Conservation (phyloP, 2,329 filamentous ascomycete genomes). For the Aureobasidium sp. region DNA sequence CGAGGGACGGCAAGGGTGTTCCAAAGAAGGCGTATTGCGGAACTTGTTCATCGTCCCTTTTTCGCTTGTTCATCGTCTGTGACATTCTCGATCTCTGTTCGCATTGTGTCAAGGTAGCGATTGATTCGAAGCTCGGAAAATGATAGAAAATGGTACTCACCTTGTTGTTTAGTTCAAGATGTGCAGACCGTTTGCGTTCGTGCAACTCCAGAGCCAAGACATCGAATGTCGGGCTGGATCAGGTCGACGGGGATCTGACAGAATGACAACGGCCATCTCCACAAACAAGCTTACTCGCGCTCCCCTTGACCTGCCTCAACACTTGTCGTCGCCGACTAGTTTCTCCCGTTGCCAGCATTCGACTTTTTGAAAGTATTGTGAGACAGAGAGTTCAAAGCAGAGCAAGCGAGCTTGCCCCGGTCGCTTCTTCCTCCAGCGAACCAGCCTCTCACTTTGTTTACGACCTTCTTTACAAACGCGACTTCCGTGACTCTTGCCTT, state of each 20-base stretch:
- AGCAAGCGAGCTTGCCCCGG: too few relatives aligned
- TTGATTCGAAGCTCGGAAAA: too few relatives aligned
- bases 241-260: too few relatives aligned
- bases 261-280: neutral
- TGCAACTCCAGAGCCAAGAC: too few relatives aligned
- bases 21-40: slow-evolving; percentile 74
- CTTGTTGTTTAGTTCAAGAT: too few relatives aligned
- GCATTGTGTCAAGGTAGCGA: slow-evolving; percentile 13
- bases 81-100: slow-evolving; percentile 47
- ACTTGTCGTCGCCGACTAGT: neutral
- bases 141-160: neutral
- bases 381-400: neutral
- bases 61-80: slow-evolving; percentile 54
- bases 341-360: neutral
- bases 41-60: slow-evolving; percentile 63
- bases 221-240: too few relatives aligned
- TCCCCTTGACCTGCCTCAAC: neutral
- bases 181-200: too few relatives aligned
- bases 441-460: too few relatives aligned
- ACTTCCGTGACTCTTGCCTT: too few relatives aligned
- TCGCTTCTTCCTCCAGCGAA: too few relatives aligned
- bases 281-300: neutral
- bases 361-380: neutral
- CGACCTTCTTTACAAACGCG: too few relatives aligned
- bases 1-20: slow-evolving; percentile 71